Evolutionary conservation across 306 rosid genomes (phyloP), one percentile per base, ranked within the genome.

Genomic region (Mimosa bimucronata): DNA sequence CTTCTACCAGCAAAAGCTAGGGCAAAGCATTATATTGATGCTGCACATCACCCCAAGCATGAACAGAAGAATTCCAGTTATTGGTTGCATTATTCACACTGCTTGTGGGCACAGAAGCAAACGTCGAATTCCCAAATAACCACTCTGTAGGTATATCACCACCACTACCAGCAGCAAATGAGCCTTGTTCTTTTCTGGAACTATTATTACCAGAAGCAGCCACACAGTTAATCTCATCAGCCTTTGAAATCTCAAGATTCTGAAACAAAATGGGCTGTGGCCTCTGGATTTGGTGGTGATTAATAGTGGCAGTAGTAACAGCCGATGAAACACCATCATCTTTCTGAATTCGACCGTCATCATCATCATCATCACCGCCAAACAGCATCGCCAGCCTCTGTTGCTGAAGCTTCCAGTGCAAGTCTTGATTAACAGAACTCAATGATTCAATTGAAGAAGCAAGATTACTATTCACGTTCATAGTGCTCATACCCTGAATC

Each of bases 371-470:
- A 5, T 40, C 85, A 0, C 78, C 84, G 21, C 89, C 96, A 15
- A 85, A 79, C 50, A 92, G 82, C 89, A 81, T 71, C 10, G 91
- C 85, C 13, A 90, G 76, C 29, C 97, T 76, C 67, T 88, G 97
- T 81, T 92, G 95, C 77, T 92, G 97, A 1, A 92, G 66, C 79
- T 88, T 90, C 92, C 91, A 89, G 86, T 92, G 97, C 80, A 92
- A 86, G 87, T 92, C 95, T 74, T 89, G 96, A 87, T 92, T 90
- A 13, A 92, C 76, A 16, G 87, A 88, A 46, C 97, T 92, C 79
- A 90, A 79, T 1, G 96, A 90, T 69, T 92, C 96, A 60, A 92
- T 90, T 0, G 97, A 92, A 41, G 97, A 83, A 11, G 95, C 91
- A 0, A 92, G 85, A 69, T 30, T 87, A 14, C 79, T 69, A 7